Base-by-base conservation (phyloP, 1,139 yeast species). In the Saccharomyces pastorianus region DNA sequence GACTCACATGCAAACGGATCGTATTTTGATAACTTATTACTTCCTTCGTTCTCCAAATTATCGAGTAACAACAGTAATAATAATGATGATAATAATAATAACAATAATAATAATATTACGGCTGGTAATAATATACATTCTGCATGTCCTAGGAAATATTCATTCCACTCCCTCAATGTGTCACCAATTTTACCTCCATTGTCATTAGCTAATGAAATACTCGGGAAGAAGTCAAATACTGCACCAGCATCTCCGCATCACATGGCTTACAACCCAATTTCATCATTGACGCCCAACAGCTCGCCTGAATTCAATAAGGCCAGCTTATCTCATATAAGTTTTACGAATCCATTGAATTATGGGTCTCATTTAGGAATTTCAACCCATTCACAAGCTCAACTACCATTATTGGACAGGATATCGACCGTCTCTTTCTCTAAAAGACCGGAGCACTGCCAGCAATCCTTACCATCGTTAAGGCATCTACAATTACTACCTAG, bases 181-280 rank as follows among this genome's bases (percentile, higher is more conserved):
- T 20, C 31, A 9, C 32, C 34, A 28, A 31, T 28, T 47, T 6
- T 27, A 25, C 31, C 46, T 14, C 50, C 26, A 2, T 42, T n/a
- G 27, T 38, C 25, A 13, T 28, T 49, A 27, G 9, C 53, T 29
- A 52, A 47, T 34, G 51, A 23, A 32, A 50, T 51, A 14, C 41
- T 49, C 20, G 58, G 53, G 23, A 58, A 55, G 47, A 64, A 64
- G 51, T 59, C 66, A 41, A 60, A 58, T 29, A 66, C 70, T 8
- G 70, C 70, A 2, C 70, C 71, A 25, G 64, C 68, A 11, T 66
- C 70, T 6, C 68, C 70, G 20, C 56, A 56, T 26, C 61, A 56
- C n/a, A 46, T 48, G 17, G 27, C 48, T n/a, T 42, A 46, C 9
- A 49, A 23, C 44, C 31, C 56, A 52, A 54, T 57, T 50, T 64